Evolutionary conservation across 495 filamentous ascomycete species (phyloP), one percentile per base, ranked within the genome.

Genomic region (Podospora anserina): DNA sequence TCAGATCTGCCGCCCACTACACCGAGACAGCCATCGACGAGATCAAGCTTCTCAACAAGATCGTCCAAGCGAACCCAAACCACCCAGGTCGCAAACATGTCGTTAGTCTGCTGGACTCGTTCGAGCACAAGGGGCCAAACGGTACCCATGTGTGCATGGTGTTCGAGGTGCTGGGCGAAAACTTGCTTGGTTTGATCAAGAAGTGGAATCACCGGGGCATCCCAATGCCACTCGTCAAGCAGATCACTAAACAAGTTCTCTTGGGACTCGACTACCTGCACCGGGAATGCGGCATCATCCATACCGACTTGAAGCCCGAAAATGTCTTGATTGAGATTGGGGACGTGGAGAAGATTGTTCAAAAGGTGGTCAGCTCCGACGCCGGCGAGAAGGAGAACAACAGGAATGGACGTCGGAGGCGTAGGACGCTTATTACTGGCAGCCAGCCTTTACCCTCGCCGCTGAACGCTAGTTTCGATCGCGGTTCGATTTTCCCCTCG

Each of bases 241-340:
- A 99, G 79, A 99, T 99, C 79, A 94, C 96, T 2, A 99, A 99
- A 78, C 95, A 99, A 78, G 95, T 99, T 16, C 85, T 99, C 65
- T 85, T 99, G 59, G 95, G 95, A 4, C 83, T 99, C 60, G 95
- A 99, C 74, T 98, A 99, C 77, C 85, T 99, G 23, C 95, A 99
- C 72, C 89, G 95, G 61, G 95, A 99, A 80, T 99, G 95, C 82
- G 96, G 96, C 69, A 99, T 99, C 79, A 98, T 99, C 71, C 95
- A 99, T 79, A 99, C 95, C 5, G 95, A 99, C 79, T 80, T 99
- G 70, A 99, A 99, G 78, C 95, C 95, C 54, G 95, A 99, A 75
- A 99, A 99, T 77, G 95, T 99, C 32, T 82, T 99, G 74, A 98
- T 99, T 77, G 95, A 99, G 83, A 97, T 99, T 74, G 95, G 96